phyloP scores from a whole-genome alignment of 139 green algal genomes.

The Cymbomonas tetramitiformis region DNA sequence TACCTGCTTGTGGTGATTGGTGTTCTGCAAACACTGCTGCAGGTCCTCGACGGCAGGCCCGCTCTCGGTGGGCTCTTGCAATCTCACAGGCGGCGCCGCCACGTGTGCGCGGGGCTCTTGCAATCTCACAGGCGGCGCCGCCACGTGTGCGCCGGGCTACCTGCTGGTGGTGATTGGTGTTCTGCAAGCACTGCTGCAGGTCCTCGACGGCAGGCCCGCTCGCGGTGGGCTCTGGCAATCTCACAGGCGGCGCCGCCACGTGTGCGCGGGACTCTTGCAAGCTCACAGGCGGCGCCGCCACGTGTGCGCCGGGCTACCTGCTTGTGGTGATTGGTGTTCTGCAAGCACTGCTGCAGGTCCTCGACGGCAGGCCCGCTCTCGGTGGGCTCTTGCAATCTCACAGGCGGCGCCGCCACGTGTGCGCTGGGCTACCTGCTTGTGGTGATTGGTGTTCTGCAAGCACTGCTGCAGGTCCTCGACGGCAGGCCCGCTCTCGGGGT shows the following conservation, averaged over 20 bases:
- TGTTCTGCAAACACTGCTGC: slow-evolving; percentile 50
- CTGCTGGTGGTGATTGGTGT: slow-evolving; percentile 41
- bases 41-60: slow-evolving; percentile 36
- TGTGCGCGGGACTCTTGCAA: too few relatives aligned
- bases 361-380: too few relatives aligned
- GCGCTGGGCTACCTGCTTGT: slow-evolving; percentile 4
- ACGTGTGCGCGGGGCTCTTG: slow-evolving; percentile 46
- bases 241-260: too few relatives aligned
- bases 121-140: too few relatives aligned
- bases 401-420: too few relatives aligned
- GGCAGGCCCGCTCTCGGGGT: slow-evolving; percentile 33
- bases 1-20: slow-evolving; percentile 32
- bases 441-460: slow-evolving; percentile 50
- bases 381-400: too few relatives aligned
- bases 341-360: too few relatives aligned
- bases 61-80: slow-evolving; percentile 58
- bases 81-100: slow-evolving; percentile 70
- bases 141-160: too few relatives aligned
- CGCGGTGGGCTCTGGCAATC: too few relatives aligned
- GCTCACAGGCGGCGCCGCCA: too few relatives aligned
- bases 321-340: too few relatives aligned
- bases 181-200: slow-evolving; percentile 49
- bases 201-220: slow-evolving; percentile 37
- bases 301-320: too few relatives aligned
- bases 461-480: slow-evolving; percentile 49